phyloP scores from a whole-genome alignment of 1,139 yeast genomes.

The Blastobotrys persicus region DNA sequence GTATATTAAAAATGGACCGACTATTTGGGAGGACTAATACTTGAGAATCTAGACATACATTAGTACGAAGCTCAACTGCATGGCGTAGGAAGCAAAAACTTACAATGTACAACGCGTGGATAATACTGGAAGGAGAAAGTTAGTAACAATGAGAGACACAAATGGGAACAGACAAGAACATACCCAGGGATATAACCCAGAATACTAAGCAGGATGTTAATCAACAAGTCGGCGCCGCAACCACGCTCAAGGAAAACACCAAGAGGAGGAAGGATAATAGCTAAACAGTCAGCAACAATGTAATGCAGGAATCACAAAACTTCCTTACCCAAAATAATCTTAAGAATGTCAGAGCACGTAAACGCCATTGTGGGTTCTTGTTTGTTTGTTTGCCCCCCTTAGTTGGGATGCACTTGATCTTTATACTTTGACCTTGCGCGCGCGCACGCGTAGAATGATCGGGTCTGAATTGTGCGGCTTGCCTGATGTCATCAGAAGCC shows the following conservation, averaged over 20 bases:
- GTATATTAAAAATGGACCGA: background rate
- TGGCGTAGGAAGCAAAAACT: slow-evolving; percentile 6
- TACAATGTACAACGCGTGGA: slow-evolving; percentile 62
- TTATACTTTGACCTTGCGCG: background rate
- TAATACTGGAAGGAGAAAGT: slow-evolving; percentile 38
- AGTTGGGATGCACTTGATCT: background rate
- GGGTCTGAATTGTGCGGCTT: background rate
- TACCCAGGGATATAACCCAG: slow-evolving; percentile 56
- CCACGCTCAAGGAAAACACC: slow-evolving; percentile 75
- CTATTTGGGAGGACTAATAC: slow-evolving; percentile 9
- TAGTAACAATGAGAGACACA: slow-evolving; percentile 4
- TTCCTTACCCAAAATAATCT: slow-evolving; percentile 48
- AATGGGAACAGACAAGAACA: background rate
- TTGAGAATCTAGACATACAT: slow-evolving; percentile 13
- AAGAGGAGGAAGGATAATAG: slow-evolving; percentile 67
- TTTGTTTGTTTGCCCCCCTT: background rate
- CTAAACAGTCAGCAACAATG: slow-evolving; percentile 31
- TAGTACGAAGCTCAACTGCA: background rate
- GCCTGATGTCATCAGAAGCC: background rate
- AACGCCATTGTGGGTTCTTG: slow-evolving; percentile 31
- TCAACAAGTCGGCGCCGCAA: slow-evolving; percentile 52
- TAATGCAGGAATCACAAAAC: slow-evolving; percentile 1
- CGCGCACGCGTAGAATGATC: background rate
- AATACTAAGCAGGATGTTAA: slow-evolving; percentile 59
- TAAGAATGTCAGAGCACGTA: slow-evolving; percentile 47